Evolutionary conservation across 768 basidiomycete genomes (phyloP), one percentile per base, ranked within the genome.

Genomic region (Tylopilus plumbeoviolaceoides): DNA sequence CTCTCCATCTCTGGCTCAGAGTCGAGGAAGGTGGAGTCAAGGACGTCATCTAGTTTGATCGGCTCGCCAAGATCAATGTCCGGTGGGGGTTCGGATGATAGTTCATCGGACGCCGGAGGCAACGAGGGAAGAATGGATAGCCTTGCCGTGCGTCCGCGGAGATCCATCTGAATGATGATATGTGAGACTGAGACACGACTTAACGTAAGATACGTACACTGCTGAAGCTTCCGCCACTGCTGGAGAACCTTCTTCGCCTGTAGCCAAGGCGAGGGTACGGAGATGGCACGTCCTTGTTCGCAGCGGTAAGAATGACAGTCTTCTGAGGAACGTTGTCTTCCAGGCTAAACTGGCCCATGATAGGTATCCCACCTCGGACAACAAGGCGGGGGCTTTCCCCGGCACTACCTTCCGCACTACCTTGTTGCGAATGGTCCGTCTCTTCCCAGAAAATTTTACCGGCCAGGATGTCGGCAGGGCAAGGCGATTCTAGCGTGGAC

Each of bases 21-120:
- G 59, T 83, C 83, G 18, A 90, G 72, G 68, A 87, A 81, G 0
- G 89, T 84, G 1, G 83, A 76, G 51, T 91, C 87, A 33, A 91
- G 74, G 17, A 91, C 88, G 59, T 91, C 89, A 59, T 88, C 81
- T 20, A 91, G 76, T 55, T 71, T 72, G 33, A 81, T 76, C 11
- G 81, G 73, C 53, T 83, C 79, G 14, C 80, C 70, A 23, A 78
- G 72, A 25, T 67, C 63, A 23, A 70, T 65, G 14, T 75, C 72
- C 4, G 74, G 67, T 17, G 69, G 68, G 35, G 65, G 65, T 45
- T 64, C 67, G 44, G 69, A 62, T 36, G 63, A 59, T 23, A 63
- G 57, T 21, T 74, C 75, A 44, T 74, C 74, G 36, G 73, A 72
- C 39, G 71, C 58, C 44, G 69, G 60, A 35, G 64, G 64, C 53